Evolutionary conservation across 768 basidiomycete genomes (phyloP).

Genomic region (Trametopsis cervina): DNA sequence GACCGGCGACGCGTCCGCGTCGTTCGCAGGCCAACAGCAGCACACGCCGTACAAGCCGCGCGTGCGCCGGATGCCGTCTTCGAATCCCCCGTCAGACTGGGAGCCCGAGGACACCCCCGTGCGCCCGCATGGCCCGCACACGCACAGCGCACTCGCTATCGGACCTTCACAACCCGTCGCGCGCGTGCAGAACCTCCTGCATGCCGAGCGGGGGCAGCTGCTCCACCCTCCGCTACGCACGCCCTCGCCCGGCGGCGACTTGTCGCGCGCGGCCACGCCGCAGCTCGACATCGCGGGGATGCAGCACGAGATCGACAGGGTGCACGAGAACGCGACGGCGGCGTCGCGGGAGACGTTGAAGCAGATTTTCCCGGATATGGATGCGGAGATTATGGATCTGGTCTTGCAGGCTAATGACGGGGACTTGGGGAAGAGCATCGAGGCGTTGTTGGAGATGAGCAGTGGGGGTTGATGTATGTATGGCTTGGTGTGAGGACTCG

Average conservation of each 20-base stretch:
- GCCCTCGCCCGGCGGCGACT: conserved; percentile 22
- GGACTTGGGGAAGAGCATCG: conserved; percentile 87
- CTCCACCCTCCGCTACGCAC: neutral
- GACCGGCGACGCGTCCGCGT: conserved; percentile 9
- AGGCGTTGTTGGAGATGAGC: conserved; percentile 72
- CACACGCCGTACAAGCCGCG: conserved; percentile 75
- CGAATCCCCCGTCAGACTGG: conserved; percentile 21
- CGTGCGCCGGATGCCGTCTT: conserved; percentile 37
- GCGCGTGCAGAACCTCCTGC: conserved; percentile 23
- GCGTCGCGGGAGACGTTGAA: conserved; percentile 70
- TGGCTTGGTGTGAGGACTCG: too few species aligned
- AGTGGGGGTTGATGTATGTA: conserved; percentile 26
- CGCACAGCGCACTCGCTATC: conserved; percentile 41
- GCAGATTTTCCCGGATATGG: conserved; percentile 85
- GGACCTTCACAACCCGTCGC: conserved; percentile 37
- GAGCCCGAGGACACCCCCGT: conserved; percentile 44
- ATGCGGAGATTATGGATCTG: conserved; percentile 79
- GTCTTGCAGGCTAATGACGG: conserved; percentile 87
- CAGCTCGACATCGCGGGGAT: conserved; percentile 62
- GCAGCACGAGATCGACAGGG: conserved; percentile 72
- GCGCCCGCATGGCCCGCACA: conserved; percentile 30
- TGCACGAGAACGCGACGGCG: conserved; percentile 64
- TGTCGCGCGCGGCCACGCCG: conserved; percentile 67
- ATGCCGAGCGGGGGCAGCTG: conserved; percentile 27
- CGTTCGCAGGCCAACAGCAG: conserved; percentile 20